Conservation (phyloP, 192 early-diverging fungal genomes). For the Phlyctochytrium bullatum region DNA sequence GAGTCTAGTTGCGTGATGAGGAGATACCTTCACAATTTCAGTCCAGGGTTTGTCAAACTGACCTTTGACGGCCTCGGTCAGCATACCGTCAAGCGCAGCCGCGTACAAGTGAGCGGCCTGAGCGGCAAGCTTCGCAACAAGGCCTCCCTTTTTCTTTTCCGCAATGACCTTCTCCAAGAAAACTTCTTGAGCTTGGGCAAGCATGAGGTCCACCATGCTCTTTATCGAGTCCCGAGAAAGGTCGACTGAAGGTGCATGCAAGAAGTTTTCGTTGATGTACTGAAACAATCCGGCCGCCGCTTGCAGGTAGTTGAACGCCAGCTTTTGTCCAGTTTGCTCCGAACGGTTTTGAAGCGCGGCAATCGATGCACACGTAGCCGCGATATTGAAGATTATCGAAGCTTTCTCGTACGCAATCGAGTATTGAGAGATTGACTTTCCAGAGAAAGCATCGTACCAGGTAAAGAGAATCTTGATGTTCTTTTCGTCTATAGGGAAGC, state of each 20-base stretch:
- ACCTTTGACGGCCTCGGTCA: constrained; percentile 59
- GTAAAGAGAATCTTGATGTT: constrained; percentile 85
- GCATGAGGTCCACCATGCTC: constrained; percentile 78
- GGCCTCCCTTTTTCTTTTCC: constrained; percentile 83
- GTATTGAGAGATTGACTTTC: constrained; percentile 74
- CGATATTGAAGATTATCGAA: constrained; percentile 92
- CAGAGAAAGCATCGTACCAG: constrained; percentile 90
- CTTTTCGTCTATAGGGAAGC: constrained; percentile 92
- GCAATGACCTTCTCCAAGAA: constrained; percentile 80
- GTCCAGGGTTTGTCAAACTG: constrained; percentile 83
- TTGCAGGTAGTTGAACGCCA: constrained; percentile 88
- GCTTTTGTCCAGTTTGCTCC: constrained; percentile 72
- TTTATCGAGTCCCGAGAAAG: constrained; percentile 88
- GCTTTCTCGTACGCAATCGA: constrained; percentile 98
- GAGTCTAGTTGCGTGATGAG: constrained; percentile 1
- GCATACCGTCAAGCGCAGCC: constrained; percentile 69
- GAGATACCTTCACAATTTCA: constrained; percentile 67
- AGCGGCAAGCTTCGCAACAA: constrained; percentile 87
- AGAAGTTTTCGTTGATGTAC: constrained; percentile 97
- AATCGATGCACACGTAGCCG: constrained; percentile 66
- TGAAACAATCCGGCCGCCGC: constrained; percentile 89
- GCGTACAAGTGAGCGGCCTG: constrained; percentile 61
- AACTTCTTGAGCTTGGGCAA: constrained; percentile 94
- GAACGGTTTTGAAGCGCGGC: constrained; percentile 73
- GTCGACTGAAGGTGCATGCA: constrained; percentile 93